A percentile compares a stretch with the other conserved stretches of the same genome.
These are phyloP conservation scores for Plasmodium ovale DNA, from an alignment of 169 alveolate species.

Conservation along the genomic window DNA sequence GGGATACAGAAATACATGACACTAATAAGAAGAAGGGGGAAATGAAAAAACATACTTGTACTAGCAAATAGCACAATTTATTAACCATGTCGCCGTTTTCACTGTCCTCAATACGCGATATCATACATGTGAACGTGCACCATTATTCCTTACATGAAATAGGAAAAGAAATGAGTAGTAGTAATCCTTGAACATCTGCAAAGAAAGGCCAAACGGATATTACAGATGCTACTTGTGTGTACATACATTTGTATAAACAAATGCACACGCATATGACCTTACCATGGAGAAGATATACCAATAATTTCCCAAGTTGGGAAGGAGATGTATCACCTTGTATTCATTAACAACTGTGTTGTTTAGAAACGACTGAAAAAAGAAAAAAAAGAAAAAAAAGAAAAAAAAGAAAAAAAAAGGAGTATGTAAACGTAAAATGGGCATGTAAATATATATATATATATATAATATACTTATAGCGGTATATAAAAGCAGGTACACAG, in stretches of 20 bases:
- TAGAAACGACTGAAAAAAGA: conserved; percentile 36
- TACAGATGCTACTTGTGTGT: background rate
- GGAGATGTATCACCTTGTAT: conserved; percentile 27
- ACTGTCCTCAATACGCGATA: too few species aligned
- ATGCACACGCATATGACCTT: conserved; percentile 9
- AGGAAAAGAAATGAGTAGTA: conserved; percentile 58
- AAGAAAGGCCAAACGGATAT: background rate
- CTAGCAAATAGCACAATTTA: background rate
- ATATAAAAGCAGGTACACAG: too few species aligned
- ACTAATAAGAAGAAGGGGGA: conserved; percentile 3
- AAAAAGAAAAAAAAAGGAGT: background rate
- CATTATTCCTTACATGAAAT: conserved; percentile 42
- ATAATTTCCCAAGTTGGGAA: conserved; percentile 59
- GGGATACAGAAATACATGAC: conserved; percentile 59
- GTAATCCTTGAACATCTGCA: conserved; percentile 50
- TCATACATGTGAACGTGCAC: background rate
- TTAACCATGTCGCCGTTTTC: too few species aligned
- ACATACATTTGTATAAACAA: background rate
- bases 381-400: background rate
- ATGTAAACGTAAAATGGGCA: background rate
- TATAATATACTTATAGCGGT: too few species aligned
- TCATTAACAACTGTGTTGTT: conserved; percentile 62
- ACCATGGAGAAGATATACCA: conserved; percentile 74
- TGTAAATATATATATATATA: background rate
- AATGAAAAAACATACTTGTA: background rate